Conservation (phyloP, 148 eudicot genomes). For the Persicaria tinctoria region DNA sequence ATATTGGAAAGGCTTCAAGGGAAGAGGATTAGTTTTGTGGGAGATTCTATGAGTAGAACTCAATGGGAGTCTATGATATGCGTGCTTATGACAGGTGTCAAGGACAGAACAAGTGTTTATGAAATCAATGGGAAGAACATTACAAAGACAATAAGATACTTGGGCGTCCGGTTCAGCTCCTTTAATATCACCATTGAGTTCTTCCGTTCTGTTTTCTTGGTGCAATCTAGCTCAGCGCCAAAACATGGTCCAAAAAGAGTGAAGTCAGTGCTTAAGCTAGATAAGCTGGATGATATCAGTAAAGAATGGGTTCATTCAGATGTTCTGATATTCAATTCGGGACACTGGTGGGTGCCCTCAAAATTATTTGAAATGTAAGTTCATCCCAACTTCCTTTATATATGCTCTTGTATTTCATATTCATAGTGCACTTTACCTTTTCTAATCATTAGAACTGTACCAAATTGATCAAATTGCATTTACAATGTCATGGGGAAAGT, state of each 20-base stretch:
- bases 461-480: background rate
- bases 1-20: constrained; percentile 41
- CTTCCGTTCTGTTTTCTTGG: constrained; percentile 56
- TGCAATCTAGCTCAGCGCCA: constrained; percentile 40
- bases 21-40: constrained; percentile 62
- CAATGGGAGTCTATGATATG: constrained; percentile 73
- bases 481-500: background rate
- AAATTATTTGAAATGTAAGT: constrained; percentile 61
- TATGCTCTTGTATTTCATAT: background rate
- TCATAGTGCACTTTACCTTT: background rate
- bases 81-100: constrained; percentile 62
- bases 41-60: constrained; percentile 69
- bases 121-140: constrained; percentile 53
- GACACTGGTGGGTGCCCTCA: constrained; percentile 76
- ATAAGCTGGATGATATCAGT: constrained; percentile 49
- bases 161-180: constrained; percentile 46
- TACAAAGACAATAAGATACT: constrained; percentile 45
- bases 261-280: constrained; percentile 47
- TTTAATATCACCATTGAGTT: constrained; percentile 54
- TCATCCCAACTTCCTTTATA: background rate
- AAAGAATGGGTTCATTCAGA: constrained; percentile 54
- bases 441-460: background rate
- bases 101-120: constrained; percentile 49
- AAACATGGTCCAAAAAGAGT: constrained; percentile 54
- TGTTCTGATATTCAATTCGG: constrained; percentile 57